These are phyloP conservation scores for Penicillium expansum DNA, from an alignment of 2,329 filamentous ascomycete genomes.

Conservation along the genomic window DNA sequence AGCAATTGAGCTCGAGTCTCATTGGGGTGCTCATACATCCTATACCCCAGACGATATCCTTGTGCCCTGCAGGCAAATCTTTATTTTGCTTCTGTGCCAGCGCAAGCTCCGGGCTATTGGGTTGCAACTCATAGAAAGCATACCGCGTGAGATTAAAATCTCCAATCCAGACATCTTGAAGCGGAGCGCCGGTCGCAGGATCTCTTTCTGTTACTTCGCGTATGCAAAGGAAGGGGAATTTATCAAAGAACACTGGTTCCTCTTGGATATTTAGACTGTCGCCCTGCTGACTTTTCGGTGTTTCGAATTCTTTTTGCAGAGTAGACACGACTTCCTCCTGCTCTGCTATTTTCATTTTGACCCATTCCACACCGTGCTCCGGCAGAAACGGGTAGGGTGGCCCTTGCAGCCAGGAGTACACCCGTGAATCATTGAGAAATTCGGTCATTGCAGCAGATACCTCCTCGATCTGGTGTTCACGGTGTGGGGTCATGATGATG, in stretches of 20 bases:
- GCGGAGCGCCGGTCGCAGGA: neutral
- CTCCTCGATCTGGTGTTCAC: slow-evolving; percentile 15
- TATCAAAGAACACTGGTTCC: slow-evolving; percentile 10
- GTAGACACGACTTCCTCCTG: neutral
- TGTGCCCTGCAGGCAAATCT: slow-evolving; percentile 19
- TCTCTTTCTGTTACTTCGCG: slow-evolving; percentile 14
- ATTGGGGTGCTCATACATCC: slow-evolving; percentile 17
- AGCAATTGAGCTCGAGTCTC: neutral
- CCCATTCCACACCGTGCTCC: slow-evolving; percentile 19
- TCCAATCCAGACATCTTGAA: slow-evolving; percentile 25
- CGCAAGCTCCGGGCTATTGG: slow-evolving; percentile 15
- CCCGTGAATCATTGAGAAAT: slow-evolving; percentile 26
- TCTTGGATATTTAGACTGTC: neutral
- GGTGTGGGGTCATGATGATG: slow-evolving; percentile 30
- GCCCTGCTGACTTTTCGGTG: neutral
- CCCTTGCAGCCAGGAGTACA: slow-evolving; percentile 23
- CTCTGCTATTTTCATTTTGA: slow-evolving; percentile 5
- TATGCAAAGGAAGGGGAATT: slow-evolving; percentile 25
- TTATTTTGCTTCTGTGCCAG: slow-evolving; percentile 19
- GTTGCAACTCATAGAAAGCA: slow-evolving; percentile 24
- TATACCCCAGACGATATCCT: slow-evolving; percentile 26
- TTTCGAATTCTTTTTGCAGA: slow-evolving; percentile 9
- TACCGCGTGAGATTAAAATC: slow-evolving; percentile 23
- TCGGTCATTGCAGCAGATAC: slow-evolving; percentile 1
- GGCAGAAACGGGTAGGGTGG: slow-evolving; percentile 28